Conservation (phyloP, 2,329 filamentous ascomycete genomes). For the Phialophora chinensis region DNA sequence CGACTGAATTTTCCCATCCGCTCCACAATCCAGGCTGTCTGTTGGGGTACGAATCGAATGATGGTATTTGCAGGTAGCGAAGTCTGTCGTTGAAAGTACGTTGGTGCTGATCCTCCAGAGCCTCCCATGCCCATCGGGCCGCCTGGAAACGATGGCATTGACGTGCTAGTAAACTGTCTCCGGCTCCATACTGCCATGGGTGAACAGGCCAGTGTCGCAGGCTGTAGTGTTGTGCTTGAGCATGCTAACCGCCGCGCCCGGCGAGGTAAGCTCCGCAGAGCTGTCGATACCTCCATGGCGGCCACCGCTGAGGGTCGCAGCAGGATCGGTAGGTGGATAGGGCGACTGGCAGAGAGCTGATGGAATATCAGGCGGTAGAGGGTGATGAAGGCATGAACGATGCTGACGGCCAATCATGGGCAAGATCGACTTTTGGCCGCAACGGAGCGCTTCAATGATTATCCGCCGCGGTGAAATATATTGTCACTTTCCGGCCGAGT, state of each 20-base stretch:
- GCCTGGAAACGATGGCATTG: constrained; percentile 38
- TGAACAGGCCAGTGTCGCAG: constrained; percentile 22
- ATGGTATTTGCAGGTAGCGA: constrained; percentile 89
- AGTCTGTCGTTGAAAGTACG: constrained; percentile 75
- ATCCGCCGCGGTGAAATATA: constrained; percentile 14
- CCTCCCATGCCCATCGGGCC: constrained; percentile 43
- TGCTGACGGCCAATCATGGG: constrained; percentile 5
- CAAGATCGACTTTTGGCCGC: constrained; percentile 8
- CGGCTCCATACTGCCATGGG: constrained; percentile 38
- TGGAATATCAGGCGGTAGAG: background rate
- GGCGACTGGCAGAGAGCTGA: background rate
- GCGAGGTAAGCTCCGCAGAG: constrained; percentile 24
- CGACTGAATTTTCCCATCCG: constrained; percentile 98
- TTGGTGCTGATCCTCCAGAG: constrained; percentile 60
- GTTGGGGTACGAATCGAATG: constrained; percentile 96
- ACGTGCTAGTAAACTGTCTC: constrained; percentile 35
- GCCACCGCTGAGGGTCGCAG: background rate
- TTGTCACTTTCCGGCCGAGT: background rate
- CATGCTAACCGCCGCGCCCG: constrained; percentile 7
- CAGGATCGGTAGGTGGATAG: background rate
- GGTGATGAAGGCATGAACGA: background rate
- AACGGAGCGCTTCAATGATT: constrained; percentile 11
- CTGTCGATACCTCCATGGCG: constrained; percentile 28
- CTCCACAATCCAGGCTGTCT: constrained; percentile 99
- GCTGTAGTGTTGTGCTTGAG: background rate